Evolutionary conservation across 2,329 filamentous ascomycete species (phyloP).

Genomic region (Trichoderma guizhouense): DNA sequence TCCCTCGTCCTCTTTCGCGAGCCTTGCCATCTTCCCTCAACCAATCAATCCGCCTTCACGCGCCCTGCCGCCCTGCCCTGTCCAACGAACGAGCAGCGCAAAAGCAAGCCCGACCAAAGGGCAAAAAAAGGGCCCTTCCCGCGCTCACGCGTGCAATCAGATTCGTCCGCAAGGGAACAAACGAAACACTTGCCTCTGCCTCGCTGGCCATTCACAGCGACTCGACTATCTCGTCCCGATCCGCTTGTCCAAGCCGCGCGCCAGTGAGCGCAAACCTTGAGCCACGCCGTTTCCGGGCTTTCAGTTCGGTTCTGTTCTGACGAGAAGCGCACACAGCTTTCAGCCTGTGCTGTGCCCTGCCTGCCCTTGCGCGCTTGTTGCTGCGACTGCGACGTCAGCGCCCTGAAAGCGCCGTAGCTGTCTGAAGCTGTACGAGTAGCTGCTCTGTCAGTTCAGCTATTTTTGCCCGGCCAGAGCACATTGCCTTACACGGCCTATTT

Average conservation of each 20-base stretch:
- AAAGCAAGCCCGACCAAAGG: slow-evolving; percentile 4
- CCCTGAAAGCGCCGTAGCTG: background rate
- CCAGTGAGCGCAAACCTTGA: slow-evolving; percentile 11
- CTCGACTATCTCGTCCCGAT: slow-evolving; percentile 23
- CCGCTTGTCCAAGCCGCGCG: slow-evolving; percentile 18
- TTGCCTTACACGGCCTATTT: background rate
- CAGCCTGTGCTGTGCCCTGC: background rate
- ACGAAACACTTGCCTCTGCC: slow-evolving; percentile 19
- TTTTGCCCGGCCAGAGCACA: background rate
- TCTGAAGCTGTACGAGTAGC: background rate
- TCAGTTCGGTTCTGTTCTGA: background rate
- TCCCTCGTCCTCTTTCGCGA: slow-evolving; percentile 35
- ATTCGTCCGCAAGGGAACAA: slow-evolving; percentile 20
- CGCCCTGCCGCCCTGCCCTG: slow-evolving; percentile 34
- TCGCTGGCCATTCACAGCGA: slow-evolving; percentile 25
- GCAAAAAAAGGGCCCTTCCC: slow-evolving; percentile 21
- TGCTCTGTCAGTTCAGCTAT: background rate
- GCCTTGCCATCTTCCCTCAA: slow-evolving; percentile 35
- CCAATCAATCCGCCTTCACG: slow-evolving; percentile 45
- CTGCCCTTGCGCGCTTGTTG: background rate
- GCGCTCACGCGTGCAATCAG: slow-evolving; percentile 25
- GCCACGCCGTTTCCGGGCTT: background rate
- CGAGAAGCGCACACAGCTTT: background rate
- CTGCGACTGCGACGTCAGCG: background rate
- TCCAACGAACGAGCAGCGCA: slow-evolving; percentile 12